Evolutionary conservation across 2,329 filamentous ascomycete species (phyloP), one percentile per base, ranked within the genome.

Genomic region (Dichotomopilus funicola): DNA sequence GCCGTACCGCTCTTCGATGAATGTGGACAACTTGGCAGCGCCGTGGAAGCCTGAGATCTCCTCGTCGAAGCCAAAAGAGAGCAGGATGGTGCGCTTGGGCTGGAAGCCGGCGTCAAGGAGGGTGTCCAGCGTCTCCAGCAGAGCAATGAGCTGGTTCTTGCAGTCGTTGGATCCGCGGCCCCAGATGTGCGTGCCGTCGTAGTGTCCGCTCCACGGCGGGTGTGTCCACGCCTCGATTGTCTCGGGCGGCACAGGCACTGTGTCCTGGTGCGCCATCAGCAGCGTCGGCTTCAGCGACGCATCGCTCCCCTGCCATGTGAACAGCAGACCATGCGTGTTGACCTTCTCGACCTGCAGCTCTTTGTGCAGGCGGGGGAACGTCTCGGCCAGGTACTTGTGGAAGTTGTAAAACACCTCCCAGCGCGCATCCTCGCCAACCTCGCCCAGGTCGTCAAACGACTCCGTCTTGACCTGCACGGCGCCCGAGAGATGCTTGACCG

Each of bases 11-110:
- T 73, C 65, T 12, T 77, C 54, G 7, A 86, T 67, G 34, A 70
- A 67, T 0, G 67, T 45, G 0, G 77, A 71, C 6, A 86, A 72
- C n/a, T 71, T 63, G 1, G 70, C 65, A 1, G 80, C 81, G 7
- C 82, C 81, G 8, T 75, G 67, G 0, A 56, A 55, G 1, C 80
- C 82, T 1, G 74, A 77, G 38, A 78, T 76, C 65, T 86, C 82
- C 66, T 86, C 82, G 62, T 86, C 83, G 54, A 84, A 85, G 4
- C 83, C 83, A 61, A 84, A 82, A 0, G 80, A 78, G 1, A 86
- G 63, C 5, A 86, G 67, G 4, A 86, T 62, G 0, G 80, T 82
- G 7, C 83, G 73, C 49, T 72, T 72, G 2, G 82, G 82, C 38
- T 65, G 59, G 64, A 80, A 86, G 5, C 70, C 70, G 36, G 74